These are phyloP conservation scores for Blastobotrys attinorum DNA, from an alignment of 805 yeast species.

Conservation along the genomic window DNA sequence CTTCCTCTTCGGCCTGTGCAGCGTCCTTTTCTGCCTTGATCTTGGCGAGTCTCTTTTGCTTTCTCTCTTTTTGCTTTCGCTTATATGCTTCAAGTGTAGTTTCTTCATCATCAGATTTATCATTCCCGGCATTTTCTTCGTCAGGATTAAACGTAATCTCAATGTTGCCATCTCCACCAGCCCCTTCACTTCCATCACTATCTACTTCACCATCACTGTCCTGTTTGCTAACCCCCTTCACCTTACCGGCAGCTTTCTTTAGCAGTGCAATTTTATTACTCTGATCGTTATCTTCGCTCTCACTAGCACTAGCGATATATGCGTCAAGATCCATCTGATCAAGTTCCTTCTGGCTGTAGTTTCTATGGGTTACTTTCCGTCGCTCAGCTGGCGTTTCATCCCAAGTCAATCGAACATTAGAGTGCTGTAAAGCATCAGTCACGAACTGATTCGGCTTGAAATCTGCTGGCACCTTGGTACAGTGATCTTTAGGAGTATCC, in stretches of 20 bases:
- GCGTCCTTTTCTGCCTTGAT: constrained; percentile 49
- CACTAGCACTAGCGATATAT: constrained; percentile 74
- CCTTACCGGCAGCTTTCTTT: constrained; percentile 53
- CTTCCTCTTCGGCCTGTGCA: constrained; percentile 38
- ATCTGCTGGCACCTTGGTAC: constrained; percentile 62
- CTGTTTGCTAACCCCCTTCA: constrained; percentile 25
- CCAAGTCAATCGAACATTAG: constrained; percentile 95
- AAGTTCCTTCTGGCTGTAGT: constrained; percentile 74
- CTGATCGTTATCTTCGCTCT: constrained; percentile 45
- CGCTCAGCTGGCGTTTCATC: constrained; percentile 96
- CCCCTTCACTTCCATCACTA: constrained; percentile 7
- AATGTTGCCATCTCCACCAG: constrained; percentile 57
- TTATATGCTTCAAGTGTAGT: constrained; percentile 71
- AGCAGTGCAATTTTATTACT: constrained; percentile 20
- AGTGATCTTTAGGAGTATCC: constrained; percentile 64
- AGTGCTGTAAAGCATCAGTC: constrained; percentile 93
- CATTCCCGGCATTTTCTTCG: constrained; percentile 20
- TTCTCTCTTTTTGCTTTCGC: constrained; percentile 89
- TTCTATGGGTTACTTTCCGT: constrained; percentile 61
- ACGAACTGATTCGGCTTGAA: constrained; percentile 79
- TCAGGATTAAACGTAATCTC: constrained; percentile 88
- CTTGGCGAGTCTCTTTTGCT: constrained; percentile 73
- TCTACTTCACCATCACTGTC: constrained; percentile 5
- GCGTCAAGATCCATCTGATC: constrained; percentile 33
- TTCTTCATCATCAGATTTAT: constrained; percentile 46